Percentiles rank a stretch among this genome's conserved stretches.
Evolutionary conservation across 768 basidiomycete species (phyloP).

Genomic region (Leucogyrophana mollusca): DNA sequence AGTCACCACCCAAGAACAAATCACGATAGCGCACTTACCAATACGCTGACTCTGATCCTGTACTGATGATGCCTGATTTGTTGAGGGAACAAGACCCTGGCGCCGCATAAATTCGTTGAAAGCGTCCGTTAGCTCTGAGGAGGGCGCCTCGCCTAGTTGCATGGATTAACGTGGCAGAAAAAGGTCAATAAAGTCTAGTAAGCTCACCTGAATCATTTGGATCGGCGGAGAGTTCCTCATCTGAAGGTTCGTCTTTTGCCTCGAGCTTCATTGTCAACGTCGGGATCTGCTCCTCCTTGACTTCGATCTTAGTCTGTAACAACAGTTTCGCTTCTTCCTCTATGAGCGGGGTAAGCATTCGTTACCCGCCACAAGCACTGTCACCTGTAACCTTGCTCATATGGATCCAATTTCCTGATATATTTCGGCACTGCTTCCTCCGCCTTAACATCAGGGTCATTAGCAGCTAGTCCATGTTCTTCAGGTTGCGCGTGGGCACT

Average conservation of each 20-base stretch:
- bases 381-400: constrained; percentile 24
- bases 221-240: constrained; percentile 3
- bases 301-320: constrained; percentile 7
- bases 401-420: constrained; percentile 27
- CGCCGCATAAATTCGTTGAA: neutral
- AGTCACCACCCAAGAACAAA: neutral
- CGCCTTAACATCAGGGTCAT: neutral
- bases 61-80: neutral
- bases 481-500: neutral
- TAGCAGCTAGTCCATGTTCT: neutral
- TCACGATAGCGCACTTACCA: neutral
- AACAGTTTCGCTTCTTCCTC: constrained; percentile 21
- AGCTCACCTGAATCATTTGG: neutral
- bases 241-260: constrained; percentile 9
- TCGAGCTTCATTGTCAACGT: neutral
- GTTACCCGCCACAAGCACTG: too few relatives aligned
- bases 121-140: constrained; percentile 14
- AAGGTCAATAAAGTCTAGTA: neutral
- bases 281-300: constrained; percentile 6
- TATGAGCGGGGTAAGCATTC: neutral
- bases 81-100: neutral
- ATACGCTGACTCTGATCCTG: neutral
- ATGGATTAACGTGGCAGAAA: neutral
- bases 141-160: constrained; percentile 11
- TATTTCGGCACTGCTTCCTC: constrained; percentile 10